A percentile compares a stretch with the other conserved stretches of the same genome.
Conservation (phyloP, 2,329 filamentous ascomycete genomes). For the Ilyonectria sp. region DNA sequence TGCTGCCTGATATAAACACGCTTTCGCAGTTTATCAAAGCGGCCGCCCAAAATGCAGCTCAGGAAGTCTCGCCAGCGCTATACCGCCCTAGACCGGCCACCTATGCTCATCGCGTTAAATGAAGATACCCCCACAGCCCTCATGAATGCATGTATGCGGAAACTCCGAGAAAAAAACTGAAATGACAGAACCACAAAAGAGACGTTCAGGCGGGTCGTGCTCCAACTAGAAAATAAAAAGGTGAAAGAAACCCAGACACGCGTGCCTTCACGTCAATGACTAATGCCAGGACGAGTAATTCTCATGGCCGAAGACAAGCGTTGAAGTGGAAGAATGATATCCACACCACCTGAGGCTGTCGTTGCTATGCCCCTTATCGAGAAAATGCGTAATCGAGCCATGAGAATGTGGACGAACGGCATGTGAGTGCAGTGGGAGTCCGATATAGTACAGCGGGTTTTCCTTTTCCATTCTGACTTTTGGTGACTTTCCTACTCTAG, state of each 20-base stretch:
- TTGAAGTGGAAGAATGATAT: slow-evolving; percentile 1
- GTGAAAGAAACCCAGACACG: slow-evolving; percentile 7
- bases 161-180: slow-evolving; percentile 42
- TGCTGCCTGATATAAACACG: slow-evolving; percentile 16
- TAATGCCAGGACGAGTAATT: slow-evolving; percentile 22
- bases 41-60: slow-evolving; percentile 39
- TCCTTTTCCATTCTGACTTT: slow-evolving; percentile 48
- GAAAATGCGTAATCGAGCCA: slow-evolving; percentile 17
- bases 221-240: slow-evolving; percentile 24
- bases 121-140: slow-evolving; percentile 43
- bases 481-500: slow-evolving; percentile 49
- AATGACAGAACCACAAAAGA: slow-evolving; percentile 35
- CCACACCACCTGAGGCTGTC: slow-evolving; percentile 9
- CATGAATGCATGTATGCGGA: slow-evolving; percentile 44
- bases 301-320: slow-evolving; percentile 13
- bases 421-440: slow-evolving; percentile 31
- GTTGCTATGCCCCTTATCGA: slow-evolving; percentile 8
- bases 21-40: slow-evolving; percentile 19
- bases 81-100: slow-evolving; percentile 42
- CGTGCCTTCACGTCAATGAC: slow-evolving; percentile 25
- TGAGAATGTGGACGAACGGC: slow-evolving; percentile 15
- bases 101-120: slow-evolving; percentile 41
- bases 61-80: slow-evolving; percentile 41
- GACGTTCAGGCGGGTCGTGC: slow-evolving; percentile 24
- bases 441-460: slow-evolving; percentile 50